These are phyloP conservation scores for Cryptosporidium parvum DNA, from an alignment of 169 alveolate genomes.

Conservation along the genomic window DNA sequence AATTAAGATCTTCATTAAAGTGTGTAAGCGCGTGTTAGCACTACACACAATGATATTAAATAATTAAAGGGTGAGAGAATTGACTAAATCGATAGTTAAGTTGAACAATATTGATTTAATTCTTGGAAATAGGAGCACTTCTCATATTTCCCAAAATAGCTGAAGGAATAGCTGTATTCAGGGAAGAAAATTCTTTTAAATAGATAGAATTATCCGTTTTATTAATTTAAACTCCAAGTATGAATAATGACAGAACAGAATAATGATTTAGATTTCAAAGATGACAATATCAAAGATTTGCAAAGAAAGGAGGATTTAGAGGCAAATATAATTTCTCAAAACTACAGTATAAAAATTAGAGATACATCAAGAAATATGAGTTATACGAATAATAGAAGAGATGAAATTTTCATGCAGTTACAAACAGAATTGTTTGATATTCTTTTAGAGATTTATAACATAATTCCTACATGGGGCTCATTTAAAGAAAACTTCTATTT, in stretches of 20 bases:
- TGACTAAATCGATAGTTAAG: background rate
- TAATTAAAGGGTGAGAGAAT: background rate
- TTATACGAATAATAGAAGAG: constrained; percentile 8
- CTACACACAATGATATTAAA: constrained; percentile 8
- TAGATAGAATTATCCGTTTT: background rate
- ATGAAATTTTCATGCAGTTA: constrained; percentile 58
- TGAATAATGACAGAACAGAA: constrained; percentile 17
- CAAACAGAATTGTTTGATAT: constrained; percentile 68
- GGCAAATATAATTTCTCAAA: background rate
- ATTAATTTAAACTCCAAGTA: background rate
- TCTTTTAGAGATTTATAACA: constrained; percentile 29
- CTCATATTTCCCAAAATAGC: background rate
- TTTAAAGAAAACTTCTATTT: constrained; percentile 67
- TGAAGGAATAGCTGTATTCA: too few relatives aligned
- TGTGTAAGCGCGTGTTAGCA: constrained; percentile 52
- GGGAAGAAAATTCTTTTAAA: background rate
- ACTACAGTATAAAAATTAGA: background rate
- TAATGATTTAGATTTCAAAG: background rate
- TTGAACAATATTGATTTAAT: background rate
- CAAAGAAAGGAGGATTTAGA: background rate
- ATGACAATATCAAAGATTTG: background rate
- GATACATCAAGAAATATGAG: background rate
- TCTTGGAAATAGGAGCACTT: background rate
- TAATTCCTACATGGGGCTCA: constrained; percentile 73
- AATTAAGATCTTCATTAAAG: constrained; percentile 19